Evolutionary conservation across 352 stramenopile species (phyloP), one percentile per base, ranked within the genome.

Genomic region (Globisporangium splendens): DNA sequence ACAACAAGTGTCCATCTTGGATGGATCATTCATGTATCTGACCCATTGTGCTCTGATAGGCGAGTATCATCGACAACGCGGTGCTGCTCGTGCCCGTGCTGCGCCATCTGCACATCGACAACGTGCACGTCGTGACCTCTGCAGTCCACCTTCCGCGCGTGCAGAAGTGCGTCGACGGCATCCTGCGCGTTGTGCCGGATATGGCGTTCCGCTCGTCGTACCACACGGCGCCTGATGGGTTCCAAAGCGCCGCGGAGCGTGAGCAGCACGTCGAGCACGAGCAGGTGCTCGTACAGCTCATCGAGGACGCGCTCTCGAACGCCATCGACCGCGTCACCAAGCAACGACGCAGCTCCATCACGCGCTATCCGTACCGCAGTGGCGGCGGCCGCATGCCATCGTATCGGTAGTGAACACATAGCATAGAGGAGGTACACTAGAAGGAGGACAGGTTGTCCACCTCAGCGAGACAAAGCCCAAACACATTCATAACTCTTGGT

Each of bases 51-150:
- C 28, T 12, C 22, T 20, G 5, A 22, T 46, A 78, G 72, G 56
- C 68, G n/a, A 79, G 50, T 59, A 56, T 76, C 46, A 63, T 79
- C 39, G 58, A 73, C 21, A 83, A 83, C 49, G 55, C 61, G 10
- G n/a, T 77, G 39, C 62, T 65, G 50, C 58, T 83, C 15, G 46
- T 71, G 13, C 51, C 51, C 0, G 42, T 75, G 10, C 53, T 79
- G 6, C 65, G 56, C 17, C 73, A 76, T 14, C 53, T 76, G 28
- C 70, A 61, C 50, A 56, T 75, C 14, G 50, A 59, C 22, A 63
- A 58, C 41, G 61, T 79, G 3, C 73, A 78, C 39, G 51, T 79
- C 14, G 70, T 83, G 28, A 66, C 68, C 14, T 77, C 70, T n/a
- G 38, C 54, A 10, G 70, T 74, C 62, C 68, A 79, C 2, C n/a